These are phyloP conservation scores for Mycena floridula DNA, from an alignment of 768 basidiomycete species.

Conservation along the genomic window DNA sequence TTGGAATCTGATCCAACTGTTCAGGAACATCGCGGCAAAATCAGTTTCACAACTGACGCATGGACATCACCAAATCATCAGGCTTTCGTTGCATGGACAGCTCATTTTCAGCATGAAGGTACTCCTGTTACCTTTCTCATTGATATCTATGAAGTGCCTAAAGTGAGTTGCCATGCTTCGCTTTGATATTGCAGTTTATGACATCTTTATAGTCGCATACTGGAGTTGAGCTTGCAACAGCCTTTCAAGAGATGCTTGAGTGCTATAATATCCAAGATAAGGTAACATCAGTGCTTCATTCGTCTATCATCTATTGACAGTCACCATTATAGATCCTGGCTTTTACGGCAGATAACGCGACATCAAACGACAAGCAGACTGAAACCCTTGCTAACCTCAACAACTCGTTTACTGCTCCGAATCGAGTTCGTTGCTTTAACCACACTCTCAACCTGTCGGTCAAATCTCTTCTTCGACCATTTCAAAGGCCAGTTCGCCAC, in stretches of 20 bases:
- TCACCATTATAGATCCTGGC: conserved; percentile 20
- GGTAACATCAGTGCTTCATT: conserved; percentile 18
- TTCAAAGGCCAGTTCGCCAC: neutral
- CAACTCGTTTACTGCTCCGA: neutral
- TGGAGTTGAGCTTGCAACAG: conserved; percentile 25
- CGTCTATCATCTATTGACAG: conserved; percentile 1
- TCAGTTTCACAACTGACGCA: conserved; percentile 28
- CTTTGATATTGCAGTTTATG: neutral
- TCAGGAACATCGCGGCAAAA: conserved; percentile 20
- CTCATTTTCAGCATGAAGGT: conserved; percentile 26
- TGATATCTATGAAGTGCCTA: conserved; percentile 31
- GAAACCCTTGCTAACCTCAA: neutral
- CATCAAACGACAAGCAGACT: neutral
- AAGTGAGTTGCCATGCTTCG: too few relatives aligned
- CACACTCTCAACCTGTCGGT: neutral
- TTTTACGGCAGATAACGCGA: conserved; percentile 30
- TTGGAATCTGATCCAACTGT: neutral
- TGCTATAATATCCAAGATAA: conserved; percentile 28
- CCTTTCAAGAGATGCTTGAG: conserved; percentile 24
- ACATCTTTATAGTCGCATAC: conserved; percentile 22
- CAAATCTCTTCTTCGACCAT: neutral
- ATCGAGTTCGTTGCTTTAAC: neutral
- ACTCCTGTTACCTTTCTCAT: conserved; percentile 20
- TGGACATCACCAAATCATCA: conserved; percentile 33
- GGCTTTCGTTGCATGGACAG: conserved; percentile 22